Evolutionary conservation across 202 grass and related monocot genomes (phyloP).

Genomic region (Cymbopogon flexuosus): DNA sequence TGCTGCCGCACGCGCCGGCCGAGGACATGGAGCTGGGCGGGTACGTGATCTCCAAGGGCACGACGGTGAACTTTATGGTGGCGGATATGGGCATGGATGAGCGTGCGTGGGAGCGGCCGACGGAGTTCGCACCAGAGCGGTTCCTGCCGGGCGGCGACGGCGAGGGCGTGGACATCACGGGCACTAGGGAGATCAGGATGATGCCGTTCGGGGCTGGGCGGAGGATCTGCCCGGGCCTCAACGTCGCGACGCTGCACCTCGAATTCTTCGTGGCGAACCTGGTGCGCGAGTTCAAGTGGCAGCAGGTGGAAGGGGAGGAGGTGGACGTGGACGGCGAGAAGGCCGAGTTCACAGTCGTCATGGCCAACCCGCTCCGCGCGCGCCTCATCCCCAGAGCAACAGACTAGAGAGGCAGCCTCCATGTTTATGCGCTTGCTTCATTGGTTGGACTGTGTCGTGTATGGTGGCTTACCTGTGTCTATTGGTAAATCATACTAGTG

Average conservation of each 20-base stretch:
- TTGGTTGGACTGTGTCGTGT: too few species aligned
- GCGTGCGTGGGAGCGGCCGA: background rate
- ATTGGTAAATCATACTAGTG: too few species aligned
- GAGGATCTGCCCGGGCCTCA: slow-evolving; percentile 34
- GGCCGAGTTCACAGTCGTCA: slow-evolving; percentile 32
- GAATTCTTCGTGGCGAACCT: slow-evolving; percentile 29
- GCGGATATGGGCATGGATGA: slow-evolving; percentile 37
- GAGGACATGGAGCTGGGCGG: slow-evolving; percentile 8
- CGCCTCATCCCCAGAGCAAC: background rate
- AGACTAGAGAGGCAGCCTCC: too few species aligned
- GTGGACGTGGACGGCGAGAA: slow-evolving; percentile 20
- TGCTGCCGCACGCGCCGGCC: slow-evolving; percentile 13
- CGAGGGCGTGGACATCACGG: slow-evolving; percentile 23
- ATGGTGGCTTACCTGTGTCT: too few species aligned
- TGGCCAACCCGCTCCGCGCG: slow-evolving; percentile 30
- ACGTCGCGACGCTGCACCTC: slow-evolving; percentile 21
- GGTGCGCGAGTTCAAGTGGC: slow-evolving; percentile 24
- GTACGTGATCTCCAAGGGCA: background rate
- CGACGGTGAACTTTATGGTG: slow-evolving; percentile 30
- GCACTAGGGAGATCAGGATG: slow-evolving; percentile 31
- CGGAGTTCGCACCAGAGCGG: slow-evolving; percentile 34
- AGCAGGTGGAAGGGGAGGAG: background rate
- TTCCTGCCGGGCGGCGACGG: slow-evolving; percentile 26
- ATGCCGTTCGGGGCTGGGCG: slow-evolving; percentile 35
- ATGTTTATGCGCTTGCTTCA: too few species aligned